phyloP scores from a whole-genome alignment of 257 asterid species.

The Lavandula angustifolia region DNA sequence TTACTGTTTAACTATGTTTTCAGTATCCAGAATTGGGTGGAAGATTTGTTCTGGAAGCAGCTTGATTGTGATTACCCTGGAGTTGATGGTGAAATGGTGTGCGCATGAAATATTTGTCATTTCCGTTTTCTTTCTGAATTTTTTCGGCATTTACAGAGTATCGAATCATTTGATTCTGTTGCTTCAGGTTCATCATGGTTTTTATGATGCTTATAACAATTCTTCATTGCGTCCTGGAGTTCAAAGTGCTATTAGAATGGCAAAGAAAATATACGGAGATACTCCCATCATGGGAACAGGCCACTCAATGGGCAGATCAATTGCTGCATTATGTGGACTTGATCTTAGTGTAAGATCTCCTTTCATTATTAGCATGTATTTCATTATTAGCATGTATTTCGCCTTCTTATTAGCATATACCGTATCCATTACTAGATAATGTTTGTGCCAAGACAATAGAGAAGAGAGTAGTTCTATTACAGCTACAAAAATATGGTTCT shows the following conservation, averaged over 20 bases:
- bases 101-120: slow-evolving; percentile 26
- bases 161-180: slow-evolving; percentile 21
- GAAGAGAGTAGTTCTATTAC: too few species aligned
- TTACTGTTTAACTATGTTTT: slow-evolving; percentile 24
- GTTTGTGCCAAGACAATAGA: too few species aligned
- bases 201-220: slow-evolving; percentile 83
- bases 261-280: slow-evolving; percentile 63
- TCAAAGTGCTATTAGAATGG: slow-evolving; percentile 54
- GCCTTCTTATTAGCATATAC: too few species aligned
- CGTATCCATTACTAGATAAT: background rate
- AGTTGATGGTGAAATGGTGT: slow-evolving; percentile 84
- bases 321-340: slow-evolving; percentile 90
- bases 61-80: slow-evolving; percentile 88
- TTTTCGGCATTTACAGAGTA: slow-evolving; percentile 6
- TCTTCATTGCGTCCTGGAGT: slow-evolving; percentile 82
- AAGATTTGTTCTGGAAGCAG: slow-evolving; percentile 97
- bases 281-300: slow-evolving; percentile 74
- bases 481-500: slow-evolving; percentile 18
- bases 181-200: slow-evolving; percentile 95
- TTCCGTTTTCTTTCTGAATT: slow-evolving; percentile 3
- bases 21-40: slow-evolving; percentile 97
- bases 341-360: slow-evolving; percentile 67
- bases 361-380: slow-evolving; percentile 6
- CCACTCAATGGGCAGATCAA: slow-evolving; percentile 99
- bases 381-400: too few species aligned